Evolutionary conservation across 805 yeast species (phyloP).

Genomic region (Schwanniomyces pseudopolymorphus): DNA sequence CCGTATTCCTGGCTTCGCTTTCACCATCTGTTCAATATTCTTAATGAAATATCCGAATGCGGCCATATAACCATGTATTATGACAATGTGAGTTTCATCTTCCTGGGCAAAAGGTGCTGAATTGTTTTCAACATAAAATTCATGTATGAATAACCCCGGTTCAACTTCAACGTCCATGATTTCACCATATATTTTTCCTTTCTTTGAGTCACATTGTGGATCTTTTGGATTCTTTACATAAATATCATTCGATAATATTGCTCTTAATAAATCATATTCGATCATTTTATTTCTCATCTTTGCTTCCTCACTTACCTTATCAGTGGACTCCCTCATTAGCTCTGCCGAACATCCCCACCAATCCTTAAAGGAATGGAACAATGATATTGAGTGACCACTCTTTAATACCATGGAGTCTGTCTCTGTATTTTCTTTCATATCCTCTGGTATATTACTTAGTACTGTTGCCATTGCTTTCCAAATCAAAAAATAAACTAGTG

Average conservation of each 20-base stretch:
- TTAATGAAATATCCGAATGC: slow-evolving; percentile 42
- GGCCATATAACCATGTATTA: slow-evolving; percentile 47
- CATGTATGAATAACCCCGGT: slow-evolving; percentile 33
- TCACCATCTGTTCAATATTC: slow-evolving; percentile 33
- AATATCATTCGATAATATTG: slow-evolving; percentile 31
- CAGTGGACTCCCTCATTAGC: slow-evolving; percentile 12
- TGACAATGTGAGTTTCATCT: slow-evolving; percentile 25
- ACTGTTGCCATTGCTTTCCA: not conserved
- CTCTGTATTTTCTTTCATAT: not conserved
- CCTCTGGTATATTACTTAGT: not conserved
- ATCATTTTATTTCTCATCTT: slow-evolving; percentile 22
- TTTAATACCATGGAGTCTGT: not conserved
- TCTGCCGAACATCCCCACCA: slow-evolving; percentile 37
- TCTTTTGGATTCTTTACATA: slow-evolving; percentile 20
- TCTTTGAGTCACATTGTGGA: not conserved
- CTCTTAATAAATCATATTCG: slow-evolving; percentile 34
- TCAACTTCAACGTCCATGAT: slow-evolving; percentile 31
- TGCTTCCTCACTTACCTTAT: slow-evolving; percentile 5
- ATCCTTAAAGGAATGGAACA: slow-evolving; percentile 28
- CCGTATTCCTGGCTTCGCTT: slow-evolving; percentile 28
- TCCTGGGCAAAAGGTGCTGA: slow-evolving; percentile 7
- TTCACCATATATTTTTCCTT: slow-evolving; percentile 13
- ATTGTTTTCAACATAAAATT: slow-evolving; percentile 29
- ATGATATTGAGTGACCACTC: slow-evolving; percentile 19
- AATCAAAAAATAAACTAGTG: not conserved